Conservation (phyloP, 129 eudicot genomes). For the Erigeron canadensis region DNA sequence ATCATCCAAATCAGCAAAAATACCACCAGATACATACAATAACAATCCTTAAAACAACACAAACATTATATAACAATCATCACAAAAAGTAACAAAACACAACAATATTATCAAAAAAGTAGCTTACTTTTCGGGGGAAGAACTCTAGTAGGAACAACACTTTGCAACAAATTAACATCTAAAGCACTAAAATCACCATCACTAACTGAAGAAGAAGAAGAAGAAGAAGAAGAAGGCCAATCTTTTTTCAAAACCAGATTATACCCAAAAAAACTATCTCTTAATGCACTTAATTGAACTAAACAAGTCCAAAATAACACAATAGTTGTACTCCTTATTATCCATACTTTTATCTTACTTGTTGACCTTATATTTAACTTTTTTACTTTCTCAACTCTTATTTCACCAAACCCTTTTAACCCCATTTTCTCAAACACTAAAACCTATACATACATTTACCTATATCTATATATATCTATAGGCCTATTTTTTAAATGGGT, state of each 20-base stretch:
- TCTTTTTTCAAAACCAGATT: slow-evolving; percentile 57
- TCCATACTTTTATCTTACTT: slow-evolving; percentile 72
- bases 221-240: slow-evolving; percentile 67
- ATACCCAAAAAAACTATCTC: slow-evolving; percentile 68
- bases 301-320: slow-evolving; percentile 85
- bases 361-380: slow-evolving; percentile 20
- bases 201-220: slow-evolving; percentile 37
- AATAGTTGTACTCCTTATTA: slow-evolving; percentile 65
- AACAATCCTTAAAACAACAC: background rate
- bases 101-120: background rate
- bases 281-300: slow-evolving; percentile 73
- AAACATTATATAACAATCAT: slow-evolving; percentile 17
- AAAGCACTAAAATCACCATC: slow-evolving; percentile 23
- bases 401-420: slow-evolving; percentile 46
- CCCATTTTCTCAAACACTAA: slow-evolving; percentile 47
- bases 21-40: too few species aligned
- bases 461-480: too few species aligned
- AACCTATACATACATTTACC: slow-evolving; percentile 7
- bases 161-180: slow-evolving; percentile 42
- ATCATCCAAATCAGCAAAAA: too few species aligned
- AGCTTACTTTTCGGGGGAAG: slow-evolving; percentile 90
- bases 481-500: too few species aligned
- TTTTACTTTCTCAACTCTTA: slow-evolving; percentile 59
- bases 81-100: background rate
- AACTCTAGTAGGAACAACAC: slow-evolving; percentile 46